Percentiles rank a stretch among this genome's conserved stretches.
Conservation (phyloP, 1,284 basidiomycete genomes). For the Cerioporus squamosus region DNA sequence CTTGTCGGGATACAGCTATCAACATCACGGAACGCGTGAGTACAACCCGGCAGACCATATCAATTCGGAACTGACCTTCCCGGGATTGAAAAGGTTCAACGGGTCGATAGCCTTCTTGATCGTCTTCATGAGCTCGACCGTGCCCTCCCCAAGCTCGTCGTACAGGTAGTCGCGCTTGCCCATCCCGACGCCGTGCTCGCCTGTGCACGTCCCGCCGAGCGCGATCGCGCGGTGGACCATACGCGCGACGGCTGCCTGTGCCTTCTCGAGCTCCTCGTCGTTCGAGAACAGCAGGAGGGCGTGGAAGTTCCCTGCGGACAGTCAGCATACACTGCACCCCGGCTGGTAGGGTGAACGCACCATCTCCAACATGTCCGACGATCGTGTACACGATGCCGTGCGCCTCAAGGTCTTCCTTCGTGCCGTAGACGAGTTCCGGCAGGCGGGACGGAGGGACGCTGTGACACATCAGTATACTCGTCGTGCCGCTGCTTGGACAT, state of each 20-base stretch:
- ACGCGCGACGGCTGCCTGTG: conserved; percentile 58
- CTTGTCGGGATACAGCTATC: conserved; percentile 17
- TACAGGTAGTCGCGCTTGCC: conserved; percentile 80
- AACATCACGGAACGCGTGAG: not conserved
- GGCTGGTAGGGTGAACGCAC: not conserved
- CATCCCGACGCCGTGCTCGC: conserved; percentile 88
- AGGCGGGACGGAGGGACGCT: conserved; percentile 84
- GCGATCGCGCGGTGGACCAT: conserved; percentile 77
- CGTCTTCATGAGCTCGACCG: conserved; percentile 84
- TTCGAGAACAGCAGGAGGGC: conserved; percentile 62
- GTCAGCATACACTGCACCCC: not conserved
- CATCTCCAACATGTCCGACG: conserved; percentile 11
- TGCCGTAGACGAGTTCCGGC: conserved; percentile 31
- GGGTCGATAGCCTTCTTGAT: conserved; percentile 83
- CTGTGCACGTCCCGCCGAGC: conserved; percentile 82
- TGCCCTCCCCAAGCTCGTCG: conserved; percentile 81
- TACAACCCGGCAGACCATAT: too few relatives aligned
- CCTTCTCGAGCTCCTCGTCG: conserved; percentile 60
- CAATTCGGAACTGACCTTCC: conserved; percentile 57
- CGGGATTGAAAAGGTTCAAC: conserved; percentile 81
- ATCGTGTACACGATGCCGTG: conserved; percentile 5
- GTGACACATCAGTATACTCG: not conserved
- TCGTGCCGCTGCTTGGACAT: not conserved
- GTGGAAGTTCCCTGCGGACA: conserved; percentile 57
- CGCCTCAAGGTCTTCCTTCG: conserved; percentile 6